Evolutionary conservation across 495 filamentous ascomycete genomes (phyloP), one percentile per base, ranked within the genome.

Genomic region (Aspergillus kassunensis): DNA sequence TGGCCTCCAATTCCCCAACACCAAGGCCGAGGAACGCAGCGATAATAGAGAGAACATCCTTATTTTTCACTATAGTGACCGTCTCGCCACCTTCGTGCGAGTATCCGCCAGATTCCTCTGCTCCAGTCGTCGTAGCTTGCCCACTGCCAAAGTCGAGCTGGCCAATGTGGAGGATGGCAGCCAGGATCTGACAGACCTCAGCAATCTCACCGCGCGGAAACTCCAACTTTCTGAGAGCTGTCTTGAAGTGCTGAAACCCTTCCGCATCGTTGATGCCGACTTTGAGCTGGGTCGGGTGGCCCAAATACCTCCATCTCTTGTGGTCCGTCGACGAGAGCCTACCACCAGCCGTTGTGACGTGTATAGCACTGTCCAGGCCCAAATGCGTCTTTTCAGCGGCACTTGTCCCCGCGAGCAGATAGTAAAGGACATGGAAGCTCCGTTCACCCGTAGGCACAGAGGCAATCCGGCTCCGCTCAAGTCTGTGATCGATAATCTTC

Each of bases 241-340:
- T 96, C 75, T 98, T 98, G 76, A 98, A 98, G 44, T 96, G 86
- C 64, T 95, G 89, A 69, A 98, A 98, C 0, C 92, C 92, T 61
- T 96, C 92, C 4, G 82, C 74, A 66, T 98, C 93, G 63, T 98
- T 96, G 64, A 98, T 89, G 19, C 93, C 93, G 25, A 97, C 89
- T 64, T 96, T 97, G 23, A 98, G 77, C 63, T 98, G 93, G 0
- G 92, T 96, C 2, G 92, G 92, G 62, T 98, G 93, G 16, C 93
- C 93, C 20, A 98, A 77, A 68, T 97, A 98, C 62, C 88, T 83
- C 93, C 93, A 98, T 66, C 93, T 74, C 72, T 88, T 92, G 56
- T 84, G 79, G 18, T 72, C 76, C 30, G 79, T 70, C 0, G 77
- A 80, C 0, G 72, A 62, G 18, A 80, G 69, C 27, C 76, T 82